Conservation (phyloP, 306 rosid species). For the Cicer bijugum region DNA sequence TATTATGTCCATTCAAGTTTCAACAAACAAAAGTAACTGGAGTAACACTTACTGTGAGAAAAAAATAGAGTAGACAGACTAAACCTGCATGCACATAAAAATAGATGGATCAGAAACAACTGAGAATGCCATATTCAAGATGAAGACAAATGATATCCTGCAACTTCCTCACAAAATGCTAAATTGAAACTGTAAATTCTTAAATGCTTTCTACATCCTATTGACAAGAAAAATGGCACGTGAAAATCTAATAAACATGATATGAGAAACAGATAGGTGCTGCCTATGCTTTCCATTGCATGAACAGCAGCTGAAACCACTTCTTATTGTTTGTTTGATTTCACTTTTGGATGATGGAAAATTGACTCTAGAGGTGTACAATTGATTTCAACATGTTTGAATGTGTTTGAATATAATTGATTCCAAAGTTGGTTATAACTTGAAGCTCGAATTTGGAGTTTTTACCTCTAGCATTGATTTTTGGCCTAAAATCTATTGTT, state of each 20-base stretch:
- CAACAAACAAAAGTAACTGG: constrained; percentile 37
- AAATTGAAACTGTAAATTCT: constrained; percentile 35
- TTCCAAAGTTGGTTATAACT: no score
- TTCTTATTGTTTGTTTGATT: neutral
- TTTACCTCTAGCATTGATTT: no score
- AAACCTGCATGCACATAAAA: constrained; percentile 73
- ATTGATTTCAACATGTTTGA: no score
- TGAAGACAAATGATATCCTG: constrained; percentile 34
- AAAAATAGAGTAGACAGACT: constrained; percentile 92
- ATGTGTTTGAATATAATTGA: no score
- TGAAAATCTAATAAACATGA: constrained; percentile 37
- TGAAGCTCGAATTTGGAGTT: no score
- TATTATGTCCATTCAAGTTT: constrained; percentile 30
- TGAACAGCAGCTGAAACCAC: constrained; percentile 19
- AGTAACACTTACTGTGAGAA: constrained; percentile 81
- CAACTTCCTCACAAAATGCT: constrained; percentile 19
- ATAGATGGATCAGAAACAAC: constrained; percentile 40
- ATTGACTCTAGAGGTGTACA: no score
- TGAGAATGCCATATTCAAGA: constrained; percentile 27
- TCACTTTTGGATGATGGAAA: no score
- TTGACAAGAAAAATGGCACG: constrained; percentile 35
- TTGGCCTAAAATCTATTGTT: no score
- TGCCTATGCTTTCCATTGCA: constrained; percentile 13
- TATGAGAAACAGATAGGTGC: constrained; percentile 24
- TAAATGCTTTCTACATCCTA: constrained; percentile 23